Evolutionary conservation across 371 early-diverging fungal species (phyloP).

Genomic region (Lichtheimia corymbifera): DNA sequence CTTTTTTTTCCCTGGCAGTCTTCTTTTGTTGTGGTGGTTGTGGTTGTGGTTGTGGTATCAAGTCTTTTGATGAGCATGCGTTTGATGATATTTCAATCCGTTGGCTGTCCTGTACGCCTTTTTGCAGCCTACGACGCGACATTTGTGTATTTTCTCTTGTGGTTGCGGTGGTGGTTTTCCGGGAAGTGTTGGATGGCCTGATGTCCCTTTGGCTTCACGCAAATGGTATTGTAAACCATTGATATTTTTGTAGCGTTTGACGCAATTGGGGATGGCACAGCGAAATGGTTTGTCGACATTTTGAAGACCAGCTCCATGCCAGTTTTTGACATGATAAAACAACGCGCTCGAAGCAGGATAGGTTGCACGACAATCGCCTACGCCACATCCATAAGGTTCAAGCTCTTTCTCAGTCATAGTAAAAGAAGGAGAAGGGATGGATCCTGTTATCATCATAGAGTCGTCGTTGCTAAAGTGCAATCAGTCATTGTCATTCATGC

Average conservation of each 20-base stretch:
- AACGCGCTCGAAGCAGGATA: constrained; percentile 62
- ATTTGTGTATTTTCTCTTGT: constrained; percentile 32
- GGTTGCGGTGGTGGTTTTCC: background rate
- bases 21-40: background rate
- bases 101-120: constrained; percentile 47
- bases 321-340: constrained; percentile 69
- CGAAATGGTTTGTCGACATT: constrained; percentile 65
- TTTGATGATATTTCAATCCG: constrained; percentile 45
- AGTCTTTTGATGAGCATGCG: constrained; percentile 32
- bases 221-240: constrained; percentile 96
- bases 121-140: constrained; percentile 45
- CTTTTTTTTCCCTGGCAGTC: background rate
- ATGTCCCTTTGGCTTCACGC: constrained; percentile 72
- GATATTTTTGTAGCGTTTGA: constrained; percentile 92
- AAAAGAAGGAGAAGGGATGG: too few species aligned
- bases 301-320: constrained; percentile 49
- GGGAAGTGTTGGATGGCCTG: constrained; percentile 36
- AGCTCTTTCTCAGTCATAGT: constrained; percentile 12
- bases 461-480: too few species aligned
- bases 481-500: too few species aligned
- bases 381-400: constrained; percentile 73
- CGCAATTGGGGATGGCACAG: constrained; percentile 83
- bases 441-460: too few species aligned
- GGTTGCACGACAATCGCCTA: constrained; percentile 58
- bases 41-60: constrained; percentile 2